phyloP scores from a whole-genome alignment of 306 rosid species.

The Cucumis hystrix region DNA sequence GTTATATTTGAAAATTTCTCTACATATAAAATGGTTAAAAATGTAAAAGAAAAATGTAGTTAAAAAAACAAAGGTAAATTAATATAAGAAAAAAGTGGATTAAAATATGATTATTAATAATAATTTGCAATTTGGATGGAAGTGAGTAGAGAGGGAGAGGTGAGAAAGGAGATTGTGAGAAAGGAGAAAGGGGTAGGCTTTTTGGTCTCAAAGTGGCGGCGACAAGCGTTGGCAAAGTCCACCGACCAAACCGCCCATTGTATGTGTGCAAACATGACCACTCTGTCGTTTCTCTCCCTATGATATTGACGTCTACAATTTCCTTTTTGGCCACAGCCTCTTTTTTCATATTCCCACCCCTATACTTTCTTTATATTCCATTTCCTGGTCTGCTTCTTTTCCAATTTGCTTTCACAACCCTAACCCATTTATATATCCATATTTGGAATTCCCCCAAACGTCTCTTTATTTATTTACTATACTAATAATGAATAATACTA shows the following conservation, averaged over 20 bases:
- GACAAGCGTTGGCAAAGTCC: constrained; percentile 9
- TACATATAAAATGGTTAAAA: too few relatives aligned
- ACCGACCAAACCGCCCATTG: constrained; percentile 79
- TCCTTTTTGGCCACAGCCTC: neutral
- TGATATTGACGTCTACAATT: constrained; percentile 12
- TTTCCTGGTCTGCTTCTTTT: neutral
- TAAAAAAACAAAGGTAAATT: too few relatives aligned
- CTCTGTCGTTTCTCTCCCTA: constrained; percentile 12
- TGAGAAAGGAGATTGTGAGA: constrained; percentile 8
- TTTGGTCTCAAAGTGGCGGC: constrained; percentile 45
- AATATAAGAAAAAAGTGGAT: too few relatives aligned
- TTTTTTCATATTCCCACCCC: neutral
- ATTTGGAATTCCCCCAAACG: neutral
- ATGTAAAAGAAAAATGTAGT: too few relatives aligned
- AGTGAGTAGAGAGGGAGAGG: constrained; percentile 5
- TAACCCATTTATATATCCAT: neutral
- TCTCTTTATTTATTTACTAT: too few relatives aligned
- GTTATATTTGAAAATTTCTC: too few relatives aligned
- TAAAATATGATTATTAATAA: too few relatives aligned
- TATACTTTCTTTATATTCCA: neutral
- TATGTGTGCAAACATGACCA: constrained; percentile 15
- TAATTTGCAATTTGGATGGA: neutral
- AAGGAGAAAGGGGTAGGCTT: neutral
- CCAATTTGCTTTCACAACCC: neutral
- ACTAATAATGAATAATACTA: too few relatives aligned